Conservation (phyloP, 495 filamentous ascomycete genomes). For the Sporormia fimetaria region DNA sequence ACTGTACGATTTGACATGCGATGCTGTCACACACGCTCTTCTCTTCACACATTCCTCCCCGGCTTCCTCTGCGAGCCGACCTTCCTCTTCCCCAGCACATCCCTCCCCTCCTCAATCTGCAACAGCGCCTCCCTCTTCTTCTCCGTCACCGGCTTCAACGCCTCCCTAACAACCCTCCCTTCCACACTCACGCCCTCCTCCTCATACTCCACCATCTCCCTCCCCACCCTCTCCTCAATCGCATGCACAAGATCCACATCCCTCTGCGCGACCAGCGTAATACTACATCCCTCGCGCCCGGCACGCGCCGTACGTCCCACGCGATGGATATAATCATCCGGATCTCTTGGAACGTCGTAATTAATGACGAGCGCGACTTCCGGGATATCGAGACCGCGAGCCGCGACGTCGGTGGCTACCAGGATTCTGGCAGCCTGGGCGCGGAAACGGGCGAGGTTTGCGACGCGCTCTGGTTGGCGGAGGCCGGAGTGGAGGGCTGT, state of each 20-base stretch:
- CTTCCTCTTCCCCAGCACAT: slow-evolving; percentile 68
- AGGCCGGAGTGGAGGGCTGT: slow-evolving; percentile 82
- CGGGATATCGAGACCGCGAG: slow-evolving; percentile 93
- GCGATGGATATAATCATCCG: slow-evolving; percentile 94
- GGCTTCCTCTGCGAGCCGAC: slow-evolving; percentile 45
- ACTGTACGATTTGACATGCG: no score
- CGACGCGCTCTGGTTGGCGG: slow-evolving; percentile 66
- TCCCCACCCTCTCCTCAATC: slow-evolving; percentile 74
- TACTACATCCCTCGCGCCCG: slow-evolving; percentile 64
- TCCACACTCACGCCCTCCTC: slow-evolving; percentile 89
- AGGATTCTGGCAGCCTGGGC: slow-evolving; percentile 83
- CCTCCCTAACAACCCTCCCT: slow-evolving; percentile 67
- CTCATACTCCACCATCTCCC: slow-evolving; percentile 65
- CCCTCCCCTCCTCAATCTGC: slow-evolving; percentile 83
- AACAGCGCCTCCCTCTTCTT: slow-evolving; percentile 83
- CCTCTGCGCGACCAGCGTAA: slow-evolving; percentile 84
- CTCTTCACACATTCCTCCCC: no score
- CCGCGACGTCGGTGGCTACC: slow-evolving; percentile 90
- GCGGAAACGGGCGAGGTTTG: slow-evolving; percentile 83
- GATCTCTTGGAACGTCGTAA: slow-evolving; percentile 87
- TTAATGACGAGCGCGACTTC: slow-evolving; percentile 84
- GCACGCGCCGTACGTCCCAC: slow-evolving; percentile 92
- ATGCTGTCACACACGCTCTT: no score
- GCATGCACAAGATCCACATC: slow-evolving; percentile 78
- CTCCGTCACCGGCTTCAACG: slow-evolving; percentile 76